phyloP scores from a whole-genome alignment of 768 basidiomycete species.

The Pilatotrama ljubarskyi region DNA sequence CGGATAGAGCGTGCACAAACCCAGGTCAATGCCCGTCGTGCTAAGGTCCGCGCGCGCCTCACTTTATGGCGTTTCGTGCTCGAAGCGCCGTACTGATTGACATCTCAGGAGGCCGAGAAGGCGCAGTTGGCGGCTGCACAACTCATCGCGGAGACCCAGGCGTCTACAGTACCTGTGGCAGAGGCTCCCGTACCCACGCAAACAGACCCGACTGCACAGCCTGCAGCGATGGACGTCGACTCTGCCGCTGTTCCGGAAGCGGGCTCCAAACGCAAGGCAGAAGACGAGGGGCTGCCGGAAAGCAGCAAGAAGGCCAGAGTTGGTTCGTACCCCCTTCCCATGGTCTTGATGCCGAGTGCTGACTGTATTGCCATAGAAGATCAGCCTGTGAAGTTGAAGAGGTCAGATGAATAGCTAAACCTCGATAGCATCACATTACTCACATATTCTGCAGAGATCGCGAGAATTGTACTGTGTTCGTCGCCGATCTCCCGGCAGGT shows the following conservation, averaged over 20 bases:
- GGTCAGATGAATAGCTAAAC: slow-evolving; percentile 39
- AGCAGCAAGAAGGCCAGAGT: slow-evolving; percentile 62
- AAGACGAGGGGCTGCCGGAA: slow-evolving; percentile 42
- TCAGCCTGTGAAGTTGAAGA: slow-evolving; percentile 53
- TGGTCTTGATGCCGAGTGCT: slow-evolving; percentile 1
- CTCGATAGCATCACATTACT: background rate
- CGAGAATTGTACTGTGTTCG: slow-evolving; percentile 91
- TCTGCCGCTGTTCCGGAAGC: slow-evolving; percentile 1
- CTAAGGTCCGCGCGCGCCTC: slow-evolving; percentile 48
- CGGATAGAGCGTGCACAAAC: slow-evolving; percentile 65
- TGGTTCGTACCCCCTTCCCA: slow-evolving; percentile 40
- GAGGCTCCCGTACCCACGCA: slow-evolving; percentile 23
- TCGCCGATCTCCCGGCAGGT: slow-evolving; percentile 62
- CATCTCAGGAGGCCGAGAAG: slow-evolving; percentile 61
- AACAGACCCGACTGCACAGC: slow-evolving; percentile 8
- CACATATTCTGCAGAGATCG: slow-evolving; percentile 65
- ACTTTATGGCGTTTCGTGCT: too few relatives aligned
- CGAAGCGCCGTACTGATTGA: background rate
- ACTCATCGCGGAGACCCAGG: slow-evolving; percentile 43
- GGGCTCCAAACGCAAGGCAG: slow-evolving; percentile 64
- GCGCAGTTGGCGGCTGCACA: slow-evolving; percentile 53
- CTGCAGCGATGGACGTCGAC: slow-evolving; percentile 45
- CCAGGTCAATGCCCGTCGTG: slow-evolving; percentile 61
- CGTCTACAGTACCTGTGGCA: slow-evolving; percentile 35
- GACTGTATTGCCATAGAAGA: slow-evolving; percentile 36